Conservation (phyloP, 2,329 filamentous ascomycete genomes). For the Fusarium sp. region DNA sequence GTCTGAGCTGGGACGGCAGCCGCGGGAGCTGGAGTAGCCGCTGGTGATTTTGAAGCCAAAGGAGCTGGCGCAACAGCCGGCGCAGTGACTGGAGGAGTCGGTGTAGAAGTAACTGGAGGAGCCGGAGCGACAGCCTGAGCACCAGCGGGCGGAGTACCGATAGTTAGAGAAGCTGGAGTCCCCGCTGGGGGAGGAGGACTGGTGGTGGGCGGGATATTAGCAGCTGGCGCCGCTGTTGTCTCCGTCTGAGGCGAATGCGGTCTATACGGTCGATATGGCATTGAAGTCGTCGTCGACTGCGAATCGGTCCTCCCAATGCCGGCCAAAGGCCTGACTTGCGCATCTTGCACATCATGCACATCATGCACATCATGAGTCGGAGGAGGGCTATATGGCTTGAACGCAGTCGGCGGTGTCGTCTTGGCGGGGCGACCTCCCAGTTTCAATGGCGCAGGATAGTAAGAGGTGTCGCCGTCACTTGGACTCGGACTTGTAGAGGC, state of each 20-base stretch:
- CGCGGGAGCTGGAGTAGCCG: neutral
- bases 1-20: neutral
- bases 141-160: neutral
- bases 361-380: constrained; percentile 23
- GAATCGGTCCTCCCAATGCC: constrained; percentile 29
- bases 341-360: constrained; percentile 11
- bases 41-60: neutral
- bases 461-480: constrained; percentile 10
- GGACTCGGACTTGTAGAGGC: constrained; percentile 23
- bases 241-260: constrained; percentile 36
- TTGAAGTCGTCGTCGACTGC: constrained; percentile 36
- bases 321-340: constrained; percentile 14
- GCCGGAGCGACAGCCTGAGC: neutral
- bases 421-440: constrained; percentile 40
- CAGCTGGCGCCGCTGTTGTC: constrained; percentile 3
- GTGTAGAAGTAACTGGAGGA: neutral
- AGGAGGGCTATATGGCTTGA: constrained; percentile 47
- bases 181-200: constrained; percentile 12
- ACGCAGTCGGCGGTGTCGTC: constrained; percentile 36
- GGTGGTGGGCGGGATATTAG: constrained; percentile 12
- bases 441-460: constrained; percentile 46
- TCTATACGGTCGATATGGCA: constrained; percentile 48
- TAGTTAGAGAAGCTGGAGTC: constrained; percentile 3
- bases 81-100: neutral
- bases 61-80: neutral